Conservation (phyloP, 495 filamentous ascomycete species). For the Hyphodiscus hymeniophilus region DNA sequence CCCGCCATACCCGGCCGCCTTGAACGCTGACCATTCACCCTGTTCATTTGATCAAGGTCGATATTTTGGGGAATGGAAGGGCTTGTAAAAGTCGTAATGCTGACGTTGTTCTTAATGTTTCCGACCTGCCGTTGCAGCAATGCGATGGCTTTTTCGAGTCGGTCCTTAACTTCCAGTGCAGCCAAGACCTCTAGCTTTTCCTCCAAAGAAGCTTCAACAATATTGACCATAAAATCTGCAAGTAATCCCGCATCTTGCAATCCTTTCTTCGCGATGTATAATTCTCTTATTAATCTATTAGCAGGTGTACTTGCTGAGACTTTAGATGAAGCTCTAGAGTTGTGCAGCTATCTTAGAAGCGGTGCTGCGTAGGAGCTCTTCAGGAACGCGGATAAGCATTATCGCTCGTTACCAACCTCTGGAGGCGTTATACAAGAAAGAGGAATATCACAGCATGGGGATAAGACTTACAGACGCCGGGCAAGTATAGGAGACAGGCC, state of each 20-base stretch:
- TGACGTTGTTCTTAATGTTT: conserved; percentile 71
- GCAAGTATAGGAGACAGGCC: conserved; percentile 76
- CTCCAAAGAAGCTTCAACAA: conserved; percentile 75
- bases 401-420: too few species aligned
- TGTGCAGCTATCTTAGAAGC: too few species aligned
- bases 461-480: conserved; percentile 66
- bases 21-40: conserved; percentile 42
- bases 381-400: too few species aligned
- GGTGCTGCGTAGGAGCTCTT: too few species aligned
- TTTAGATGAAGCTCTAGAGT: too few species aligned
- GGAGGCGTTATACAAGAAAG: too few species aligned
- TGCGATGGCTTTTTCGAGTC: conserved; percentile 71
- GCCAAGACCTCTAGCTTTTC: conserved; percentile 82
- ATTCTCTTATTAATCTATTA: too few species aligned
- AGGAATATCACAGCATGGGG: too few species aligned
- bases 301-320: too few species aligned
- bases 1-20: conserved; percentile 42
- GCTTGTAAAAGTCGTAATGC: conserved; percentile 63
- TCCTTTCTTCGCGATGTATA: conserved; percentile 74
- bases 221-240: conserved; percentile 95
- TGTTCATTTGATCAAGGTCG: conserved; percentile 43
- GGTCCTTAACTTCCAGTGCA: conserved; percentile 64
- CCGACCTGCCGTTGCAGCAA: conserved; percentile 72
- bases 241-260: conserved; percentile 70
- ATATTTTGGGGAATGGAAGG: conserved; percentile 45